Base-by-base conservation (phyloP, 208 protist genomes). In the Leishmania braziliensis region DNA sequence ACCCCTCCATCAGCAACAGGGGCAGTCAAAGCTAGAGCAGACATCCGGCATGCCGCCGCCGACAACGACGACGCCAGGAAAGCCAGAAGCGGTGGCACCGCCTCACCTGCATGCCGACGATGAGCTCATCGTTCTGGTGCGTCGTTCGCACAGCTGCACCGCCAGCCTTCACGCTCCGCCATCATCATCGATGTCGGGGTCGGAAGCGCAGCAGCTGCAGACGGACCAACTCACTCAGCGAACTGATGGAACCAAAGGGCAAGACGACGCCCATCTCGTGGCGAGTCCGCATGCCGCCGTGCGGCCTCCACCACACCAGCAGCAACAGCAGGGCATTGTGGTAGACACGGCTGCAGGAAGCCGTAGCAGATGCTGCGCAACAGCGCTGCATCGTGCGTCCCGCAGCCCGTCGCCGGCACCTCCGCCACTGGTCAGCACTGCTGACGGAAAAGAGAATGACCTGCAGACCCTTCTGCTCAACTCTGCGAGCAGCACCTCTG, bases 91-190 rank as follows among this genome's bases (percentile, higher is more conserved):
- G 20, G 43, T 18, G 20, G 48, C 51, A 39, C 58, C 3, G 48
- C 72, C 18, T 39, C 5, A 36, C 46, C 48, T n/a, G 46, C 33
- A 78, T 6, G 69, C 10, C 23, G 53, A 79, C 43, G 76, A 77
- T 14, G 74, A 82, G 23, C 77, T 85, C 18, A 75, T 85, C 70
- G 77, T 85, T 4, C 16, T 85, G 60, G 63, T 85, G 1, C 82
- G 72, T 29, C 82, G 77, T 26, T 85, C 82, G 12, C 20, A 60
- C 77, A 85, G 77, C 48, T 78, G 46, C 51, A 79, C n/a, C 62
- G 4, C 81, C 20, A 6, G 56, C 20, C 74, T 69, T 14, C 39
- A 62, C 29, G 62, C 70, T 12, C 72, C 72, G 26, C 62, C 70
- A 48, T 5, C 62, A 18, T 23, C 43, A 18, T 68, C 75, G 33